These are phyloP conservation scores for Berberis thunbergii DNA, from an alignment of 164 flowering plant genomes.

Conservation along the genomic window DNA sequence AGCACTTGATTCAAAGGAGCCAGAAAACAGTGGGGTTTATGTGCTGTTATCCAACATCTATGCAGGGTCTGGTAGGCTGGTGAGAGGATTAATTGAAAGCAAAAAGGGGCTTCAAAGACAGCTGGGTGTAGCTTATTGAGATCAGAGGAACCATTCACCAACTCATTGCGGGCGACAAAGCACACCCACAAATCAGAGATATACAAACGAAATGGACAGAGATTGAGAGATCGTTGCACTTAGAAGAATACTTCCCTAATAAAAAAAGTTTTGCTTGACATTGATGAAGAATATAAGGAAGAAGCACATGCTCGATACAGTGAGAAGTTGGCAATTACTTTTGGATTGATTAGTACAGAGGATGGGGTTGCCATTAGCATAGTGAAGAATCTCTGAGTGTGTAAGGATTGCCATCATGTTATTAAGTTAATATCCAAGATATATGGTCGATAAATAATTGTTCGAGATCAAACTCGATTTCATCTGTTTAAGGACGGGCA, in stretches of 20 bases:
- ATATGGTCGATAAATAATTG: constrained; percentile 17
- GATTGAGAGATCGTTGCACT: constrained; percentile 13
- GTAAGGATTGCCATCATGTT: constrained; percentile 19
- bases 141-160: constrained; percentile 16
- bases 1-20: too few species aligned
- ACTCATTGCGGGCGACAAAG: constrained; percentile 17
- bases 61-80: constrained; percentile 19
- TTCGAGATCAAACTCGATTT: constrained; percentile 21
- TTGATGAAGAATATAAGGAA: constrained; percentile 17
- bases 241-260: constrained; percentile 19
- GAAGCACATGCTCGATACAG: constrained; percentile 16
- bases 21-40: constrained; percentile 24
- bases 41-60: constrained; percentile 25
- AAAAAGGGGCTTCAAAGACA: constrained; percentile 11
- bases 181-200: constrained; percentile 19
- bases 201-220: constrained; percentile 22
- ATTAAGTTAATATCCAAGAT: constrained; percentile 16
- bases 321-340: constrained; percentile 19
- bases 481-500: constrained; percentile 17
- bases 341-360: constrained; percentile 12
- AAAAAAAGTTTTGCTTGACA: constrained; percentile 16
- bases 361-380: constrained; percentile 14
- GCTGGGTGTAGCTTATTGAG: constrained; percentile 26
- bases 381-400: constrained; percentile 18
- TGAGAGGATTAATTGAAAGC: constrained; percentile 14